These are phyloP conservation scores for Lolium rigidum DNA, from an alignment of 176 grass and related monocot species.

Conservation along the genomic window DNA sequence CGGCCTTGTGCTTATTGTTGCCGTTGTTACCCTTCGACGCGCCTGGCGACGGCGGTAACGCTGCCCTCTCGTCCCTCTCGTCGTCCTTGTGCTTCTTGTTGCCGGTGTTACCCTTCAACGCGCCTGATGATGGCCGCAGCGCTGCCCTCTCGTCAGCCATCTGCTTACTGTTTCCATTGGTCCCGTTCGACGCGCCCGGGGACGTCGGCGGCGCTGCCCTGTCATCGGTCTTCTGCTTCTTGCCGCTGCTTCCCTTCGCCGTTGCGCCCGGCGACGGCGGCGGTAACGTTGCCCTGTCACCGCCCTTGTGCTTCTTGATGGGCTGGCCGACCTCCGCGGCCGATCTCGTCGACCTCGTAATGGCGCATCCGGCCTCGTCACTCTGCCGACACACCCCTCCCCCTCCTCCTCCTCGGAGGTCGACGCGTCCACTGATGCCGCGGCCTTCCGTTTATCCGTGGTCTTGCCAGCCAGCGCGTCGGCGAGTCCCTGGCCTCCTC, in stretches of 20 bases:
- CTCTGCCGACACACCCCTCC: not conserved
- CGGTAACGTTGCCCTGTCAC: not conserved
- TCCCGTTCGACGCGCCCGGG: not conserved
- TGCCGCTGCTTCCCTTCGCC: not conserved
- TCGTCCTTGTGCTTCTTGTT: not conserved
- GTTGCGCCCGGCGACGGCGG: not conserved
- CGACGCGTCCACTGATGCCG: not conserved
- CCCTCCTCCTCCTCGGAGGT: constrained; percentile 9
- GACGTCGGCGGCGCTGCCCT: not conserved
- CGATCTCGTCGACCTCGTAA: constrained; percentile 21
- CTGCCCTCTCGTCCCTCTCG: not conserved
- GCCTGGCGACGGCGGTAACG: not conserved
- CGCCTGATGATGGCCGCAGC: not conserved
- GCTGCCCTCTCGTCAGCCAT: constrained; percentile 5
- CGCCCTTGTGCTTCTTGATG: constrained; percentile 19
- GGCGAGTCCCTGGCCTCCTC: not conserved
- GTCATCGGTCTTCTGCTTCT: constrained; percentile 3
- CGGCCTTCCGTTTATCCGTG: constrained; percentile 19
- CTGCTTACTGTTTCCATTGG: not conserved
- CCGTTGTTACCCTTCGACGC: constrained; percentile 1
- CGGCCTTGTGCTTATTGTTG: not conserved
- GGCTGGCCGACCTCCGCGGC: constrained; percentile 30
- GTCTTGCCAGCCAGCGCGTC: not conserved
- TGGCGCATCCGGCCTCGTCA: not conserved
- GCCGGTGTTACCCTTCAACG: not conserved